Evolutionary conservation across 2,329 filamentous ascomycete species (phyloP), one percentile per base, ranked within the genome.

Genomic region (Pezicula rhizophila): DNA sequence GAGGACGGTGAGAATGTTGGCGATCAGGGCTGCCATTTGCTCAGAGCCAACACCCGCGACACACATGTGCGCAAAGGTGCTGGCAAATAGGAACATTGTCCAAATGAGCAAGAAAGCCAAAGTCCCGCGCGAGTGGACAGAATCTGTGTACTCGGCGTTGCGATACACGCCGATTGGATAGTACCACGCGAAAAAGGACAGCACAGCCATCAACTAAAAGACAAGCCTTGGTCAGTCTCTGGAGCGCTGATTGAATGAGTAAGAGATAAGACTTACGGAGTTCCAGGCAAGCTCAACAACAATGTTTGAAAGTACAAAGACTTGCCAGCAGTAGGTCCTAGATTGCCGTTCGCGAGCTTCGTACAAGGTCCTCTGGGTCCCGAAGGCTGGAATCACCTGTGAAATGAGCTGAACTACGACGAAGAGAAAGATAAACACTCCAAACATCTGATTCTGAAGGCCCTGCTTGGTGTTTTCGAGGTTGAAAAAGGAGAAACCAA

Each of bases 271-370:
- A 18, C 18, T 18, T 18, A 18, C 18, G 17, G 39, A 17, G 64
- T 93, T 88, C 82, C 87, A 95, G 0, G 89, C 88, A 3, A 96
- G 71, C 66, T 95, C 90, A 50, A 91, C 87, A 31, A 89, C 70
- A 56, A 95, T 86, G 37, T 86, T 81, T 50, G 85, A 85, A 0
- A 84, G 62, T 60, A 87, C 74, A 10, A 85, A 67, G 28, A 82
- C 68, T 50, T 85, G 68, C 70, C 82, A 86, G 3, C 78, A 82
- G 66, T 92, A 92, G 33, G 89, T 89, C 65, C 89, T 89, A 14
- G 84, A 79, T 15, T 79, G 86, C 43, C 81, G 77, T 64, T 92
- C 87, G 8, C 87, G 77, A 2, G 76, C 79, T 62, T 84, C 69
- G 67, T 87, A 92, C 31, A 91, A 46, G 12, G 50, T 45, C 10